These are phyloP conservation scores for Populus deltoides DNA, from an alignment of 345 rosid genomes.

Conservation along the genomic window DNA sequence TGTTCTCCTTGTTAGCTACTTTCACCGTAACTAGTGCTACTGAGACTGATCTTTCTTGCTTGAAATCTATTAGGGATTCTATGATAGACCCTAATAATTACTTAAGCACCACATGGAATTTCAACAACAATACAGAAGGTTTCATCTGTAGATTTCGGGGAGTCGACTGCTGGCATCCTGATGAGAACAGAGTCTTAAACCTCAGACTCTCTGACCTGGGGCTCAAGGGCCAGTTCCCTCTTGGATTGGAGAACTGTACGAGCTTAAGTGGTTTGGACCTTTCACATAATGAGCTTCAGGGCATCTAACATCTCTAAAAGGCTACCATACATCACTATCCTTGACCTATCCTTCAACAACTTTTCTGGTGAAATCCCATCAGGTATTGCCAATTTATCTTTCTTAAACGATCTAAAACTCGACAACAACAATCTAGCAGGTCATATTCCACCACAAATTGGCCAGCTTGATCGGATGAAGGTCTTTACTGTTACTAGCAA, in stretches of 20 bases:
- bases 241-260: neutral
- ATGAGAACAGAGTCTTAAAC: neutral
- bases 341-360: no score
- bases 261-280: neutral
- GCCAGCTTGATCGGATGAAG: constrained; percentile 7
- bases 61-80: constrained; percentile 33
- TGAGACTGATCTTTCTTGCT: constrained; percentile 48
- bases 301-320: no score
- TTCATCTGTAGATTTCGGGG: constrained; percentile 67
- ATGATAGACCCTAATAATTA: constrained; percentile 44
- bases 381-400: no score
- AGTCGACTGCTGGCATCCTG: neutral
- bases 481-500: constrained; percentile 23
- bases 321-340: no score
- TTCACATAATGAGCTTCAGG: no score
- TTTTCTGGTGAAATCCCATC: no score
- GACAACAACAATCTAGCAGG: no score
- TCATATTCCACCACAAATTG: constrained; percentile 19
- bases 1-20: neutral
- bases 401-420: no score
- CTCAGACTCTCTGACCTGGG: neutral
- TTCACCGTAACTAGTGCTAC: constrained; percentile 17
- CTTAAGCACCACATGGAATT: constrained; percentile 53
- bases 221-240: constrained; percentile 11
- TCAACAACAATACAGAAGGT: constrained; percentile 54